phyloP scores from a whole-genome alignment of 768 basidiomycete species.

The Lactarius quietus region DNA sequence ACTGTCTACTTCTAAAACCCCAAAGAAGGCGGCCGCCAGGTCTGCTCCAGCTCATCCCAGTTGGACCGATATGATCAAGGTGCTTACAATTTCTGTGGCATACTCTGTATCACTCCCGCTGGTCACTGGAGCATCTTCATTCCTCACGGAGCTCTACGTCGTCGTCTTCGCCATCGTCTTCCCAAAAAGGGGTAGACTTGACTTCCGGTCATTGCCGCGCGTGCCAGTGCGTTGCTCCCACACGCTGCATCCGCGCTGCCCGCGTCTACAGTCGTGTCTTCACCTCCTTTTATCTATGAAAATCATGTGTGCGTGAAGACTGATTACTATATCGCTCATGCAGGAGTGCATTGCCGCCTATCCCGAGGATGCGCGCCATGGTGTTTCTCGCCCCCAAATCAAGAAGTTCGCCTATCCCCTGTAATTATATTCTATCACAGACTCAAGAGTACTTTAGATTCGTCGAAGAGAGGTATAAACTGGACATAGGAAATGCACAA shows the following conservation, averaged over 20 bases:
- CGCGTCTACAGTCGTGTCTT: slow-evolving; percentile 13
- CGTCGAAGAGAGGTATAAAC: slow-evolving; percentile 78
- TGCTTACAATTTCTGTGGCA: slow-evolving; percentile 34
- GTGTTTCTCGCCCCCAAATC: slow-evolving; percentile 88
- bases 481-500: slow-evolving; percentile 78
- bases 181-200: slow-evolving; percentile 43
- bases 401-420: slow-evolving; percentile 66
- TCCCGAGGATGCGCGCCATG: slow-evolving; percentile 72
- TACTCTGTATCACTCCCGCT: slow-evolving; percentile 9
- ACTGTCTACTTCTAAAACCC: slow-evolving; percentile 46
- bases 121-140: slow-evolving; percentile 23
- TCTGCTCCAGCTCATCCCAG: slow-evolving; percentile 47
- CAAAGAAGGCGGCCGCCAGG: slow-evolving; percentile 44
- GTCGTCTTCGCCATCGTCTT: slow-evolving; percentile 25
- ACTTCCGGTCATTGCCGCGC: slow-evolving; percentile 36
- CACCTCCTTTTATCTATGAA: slow-evolving; percentile 13
- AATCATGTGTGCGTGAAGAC: slow-evolving; percentile 7
- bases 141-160: slow-evolving; percentile 12
- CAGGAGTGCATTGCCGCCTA: slow-evolving; percentile 80
- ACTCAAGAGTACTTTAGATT: slow-evolving; percentile 46
- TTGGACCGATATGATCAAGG: slow-evolving; percentile 82
- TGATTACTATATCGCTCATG: slow-evolving; percentile 25
- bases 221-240: slow-evolving; percentile 25
- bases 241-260: slow-evolving; percentile 24
- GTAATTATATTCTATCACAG: slow-evolving; percentile 6